Conservation (phyloP, 2,329 filamentous ascomycete species). For the Hymenoscyphus repandus region DNA sequence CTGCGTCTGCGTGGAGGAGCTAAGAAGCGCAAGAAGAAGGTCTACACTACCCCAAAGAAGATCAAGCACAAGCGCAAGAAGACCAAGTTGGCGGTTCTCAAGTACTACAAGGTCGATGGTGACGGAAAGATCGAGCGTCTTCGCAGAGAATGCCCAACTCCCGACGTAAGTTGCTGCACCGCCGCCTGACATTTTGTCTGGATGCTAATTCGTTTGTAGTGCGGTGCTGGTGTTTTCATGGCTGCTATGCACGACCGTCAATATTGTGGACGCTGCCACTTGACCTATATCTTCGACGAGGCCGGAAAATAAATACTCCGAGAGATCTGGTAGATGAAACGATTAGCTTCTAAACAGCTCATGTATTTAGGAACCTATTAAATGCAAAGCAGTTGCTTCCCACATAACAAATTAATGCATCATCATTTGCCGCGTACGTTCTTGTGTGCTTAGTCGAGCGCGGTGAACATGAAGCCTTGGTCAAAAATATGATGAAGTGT, state of each 20-base stretch:
- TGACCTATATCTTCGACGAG: conserved; percentile 70
- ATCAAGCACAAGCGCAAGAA: conserved; percentile 99
- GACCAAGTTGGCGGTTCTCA: conserved; percentile 99
- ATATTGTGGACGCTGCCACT: conserved; percentile 59
- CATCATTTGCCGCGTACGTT: background rate
- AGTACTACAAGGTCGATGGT: conserved; percentile 99
- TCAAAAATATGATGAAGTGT: no score
- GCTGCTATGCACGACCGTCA: conserved; percentile 99
- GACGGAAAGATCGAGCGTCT: conserved; percentile 99
- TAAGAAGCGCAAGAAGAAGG: conserved; percentile 99
- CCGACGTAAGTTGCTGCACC: conserved; percentile 60
- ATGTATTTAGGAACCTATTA: conserved; percentile 15
- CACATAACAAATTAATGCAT: background rate
- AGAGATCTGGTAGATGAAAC: conserved; percentile 49
- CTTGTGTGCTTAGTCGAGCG: no score
- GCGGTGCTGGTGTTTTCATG: conserved; percentile 99
- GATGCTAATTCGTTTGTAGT: conserved; percentile 52
- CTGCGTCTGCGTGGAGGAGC: conserved; percentile 96
- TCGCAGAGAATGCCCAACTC: conserved; percentile 91
- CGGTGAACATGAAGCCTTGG: no score
- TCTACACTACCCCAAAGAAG: conserved; percentile 99
- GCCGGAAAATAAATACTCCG: conserved; percentile 37
- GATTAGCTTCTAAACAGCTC: conserved; percentile 13
- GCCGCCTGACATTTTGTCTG: background rate
- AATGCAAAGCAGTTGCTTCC: conserved; percentile 14